Base-by-base conservation (phyloP, 2,329 filamentous ascomycete genomes). In the Didymosphaeria variabile region DNA sequence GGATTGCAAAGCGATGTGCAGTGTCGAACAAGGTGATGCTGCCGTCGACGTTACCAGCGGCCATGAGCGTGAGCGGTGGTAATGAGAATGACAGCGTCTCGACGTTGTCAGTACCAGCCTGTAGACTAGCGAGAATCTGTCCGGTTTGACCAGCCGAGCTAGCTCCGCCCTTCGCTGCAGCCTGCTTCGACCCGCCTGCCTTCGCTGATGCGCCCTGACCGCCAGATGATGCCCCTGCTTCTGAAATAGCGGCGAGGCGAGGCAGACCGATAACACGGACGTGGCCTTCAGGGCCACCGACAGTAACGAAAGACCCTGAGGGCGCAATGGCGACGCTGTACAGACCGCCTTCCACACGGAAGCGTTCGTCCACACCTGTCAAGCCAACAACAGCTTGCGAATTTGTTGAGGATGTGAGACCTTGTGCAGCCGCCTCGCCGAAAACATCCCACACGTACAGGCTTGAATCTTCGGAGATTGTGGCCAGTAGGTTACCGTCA, bases 401-500 rank as follows among this genome's bases (percentile, higher is more conserved):
- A 26, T 85, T 83, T 5, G 84, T 82, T 2, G 83, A 83, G 26
- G 85, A 82, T 2, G 83, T 82, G 15, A 90, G 77, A 3, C 87
- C 88, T 9, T 87, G 86, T 0, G 85, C 90, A 3, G 90, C 89
- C 1, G 91, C 92, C 23, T 88, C 86, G 52, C 92, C 92, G 80
- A 93, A 97, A 15, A 94, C 90, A 74, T 98, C 95, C 88, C 93
- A 97, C 26, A 97, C 94, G 77, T 94, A 94, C 60, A 99, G 85
- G 69, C 90, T 94, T 60, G 88, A 87, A 78, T 98, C 94, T 76
- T 98, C 94, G 46, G 90, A 90, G 5, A 98, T 92, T 0, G 94
- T 97, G 7, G 91, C 92, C 1, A 99, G 86, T 17, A 98, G 82
- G 32, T 88, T 88, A 55, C 95, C 95, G 76, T 97, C 94, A 5